Evolutionary conservation across 192 early-diverging fungal species (phyloP).

Genomic region (Coemansia sp.): DNA sequence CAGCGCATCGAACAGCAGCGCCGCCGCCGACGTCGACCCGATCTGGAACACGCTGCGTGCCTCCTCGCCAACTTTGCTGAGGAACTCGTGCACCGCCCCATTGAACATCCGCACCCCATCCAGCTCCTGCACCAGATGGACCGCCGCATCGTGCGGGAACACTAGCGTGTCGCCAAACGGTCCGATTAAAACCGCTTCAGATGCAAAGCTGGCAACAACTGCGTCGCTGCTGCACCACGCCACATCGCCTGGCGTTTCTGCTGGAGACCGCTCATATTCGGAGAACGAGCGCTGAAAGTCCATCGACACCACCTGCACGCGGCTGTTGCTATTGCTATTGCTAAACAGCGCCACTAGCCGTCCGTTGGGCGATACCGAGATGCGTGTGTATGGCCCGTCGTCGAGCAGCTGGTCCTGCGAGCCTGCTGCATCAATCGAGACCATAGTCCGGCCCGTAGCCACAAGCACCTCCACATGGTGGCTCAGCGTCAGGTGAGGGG

Average conservation of each 20-base stretch:
- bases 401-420: slow-evolving; percentile 79
- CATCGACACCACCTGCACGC: slow-evolving; percentile 89
- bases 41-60: slow-evolving; percentile 77
- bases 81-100: slow-evolving; percentile 77
- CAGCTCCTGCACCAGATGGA: slow-evolving; percentile 84
- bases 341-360: slow-evolving; percentile 90
- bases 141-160: slow-evolving; percentile 71
- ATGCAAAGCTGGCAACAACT: slow-evolving; percentile 82
- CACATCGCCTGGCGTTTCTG: slow-evolving; percentile 12
- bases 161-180: slow-evolving; percentile 77
- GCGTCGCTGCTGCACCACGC: slow-evolving; percentile 93
- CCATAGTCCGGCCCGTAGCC: slow-evolving; percentile 71
- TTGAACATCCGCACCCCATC: slow-evolving; percentile 92
- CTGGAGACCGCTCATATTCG: slow-evolving; percentile 66
- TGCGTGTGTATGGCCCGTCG: slow-evolving; percentile 85
- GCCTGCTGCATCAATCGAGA: slow-evolving; percentile 78
- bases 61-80: slow-evolving; percentile 70
- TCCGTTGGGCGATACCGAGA: slow-evolving; percentile 92
- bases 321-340: slow-evolving; percentile 61
- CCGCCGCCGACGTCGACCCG: slow-evolving; percentile 90
- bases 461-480: slow-evolving; percentile 88
- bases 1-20: slow-evolving; percentile 85
- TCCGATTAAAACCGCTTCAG: slow-evolving; percentile 84
- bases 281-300: slow-evolving; percentile 94
- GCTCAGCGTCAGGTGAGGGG: slow-evolving; percentile 83